Percentiles rank a stretch among this genome's conserved stretches.
phyloP scores from a whole-genome alignment of 129 eudicot species.

The Arctium lappa region DNA sequence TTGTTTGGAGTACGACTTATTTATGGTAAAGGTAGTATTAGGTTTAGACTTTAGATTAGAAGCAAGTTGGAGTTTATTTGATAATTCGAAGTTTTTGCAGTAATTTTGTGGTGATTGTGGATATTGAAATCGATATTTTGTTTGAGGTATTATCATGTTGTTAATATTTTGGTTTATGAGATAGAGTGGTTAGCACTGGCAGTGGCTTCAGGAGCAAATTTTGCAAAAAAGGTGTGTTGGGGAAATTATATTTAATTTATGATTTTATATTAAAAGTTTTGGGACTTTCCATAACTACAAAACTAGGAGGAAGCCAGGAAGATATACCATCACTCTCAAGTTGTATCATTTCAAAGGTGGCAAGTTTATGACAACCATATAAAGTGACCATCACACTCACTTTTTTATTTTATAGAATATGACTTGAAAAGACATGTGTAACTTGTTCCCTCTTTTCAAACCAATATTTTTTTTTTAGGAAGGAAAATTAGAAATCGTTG shows the following conservation, averaged over 20 bases:
- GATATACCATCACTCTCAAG: neutral
- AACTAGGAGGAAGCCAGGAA: neutral
- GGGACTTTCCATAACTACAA: neutral
- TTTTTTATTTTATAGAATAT: neutral
- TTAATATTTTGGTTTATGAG: neutral
- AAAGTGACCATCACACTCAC: slow-evolving; percentile 1
- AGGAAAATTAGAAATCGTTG: neutral
- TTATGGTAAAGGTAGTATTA: slow-evolving; percentile 2
- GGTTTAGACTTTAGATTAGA: slow-evolving; percentile 16
- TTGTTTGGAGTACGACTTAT: neutral
- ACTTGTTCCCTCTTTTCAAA: neutral
- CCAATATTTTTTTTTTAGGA: neutral
- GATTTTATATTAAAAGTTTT: neutral
- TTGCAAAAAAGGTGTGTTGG: neutral
- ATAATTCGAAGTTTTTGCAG: neutral
- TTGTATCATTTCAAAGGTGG: neutral
- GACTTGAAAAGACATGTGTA: neutral
- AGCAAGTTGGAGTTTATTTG: slow-evolving; percentile 4
- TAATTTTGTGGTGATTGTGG: neutral
- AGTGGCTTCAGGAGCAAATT: neutral
- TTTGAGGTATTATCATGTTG: neutral
- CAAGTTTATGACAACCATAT: slow-evolving; percentile 3
- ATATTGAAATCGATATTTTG: slow-evolving; percentile 11
- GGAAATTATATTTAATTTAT: neutral
- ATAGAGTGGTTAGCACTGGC: neutral